A percentile compares a stretch with the other conserved stretches of the same genome.
Evolutionary conservation across 805 yeast species (phyloP).

Genomic region (Candida saitoana): DNA sequence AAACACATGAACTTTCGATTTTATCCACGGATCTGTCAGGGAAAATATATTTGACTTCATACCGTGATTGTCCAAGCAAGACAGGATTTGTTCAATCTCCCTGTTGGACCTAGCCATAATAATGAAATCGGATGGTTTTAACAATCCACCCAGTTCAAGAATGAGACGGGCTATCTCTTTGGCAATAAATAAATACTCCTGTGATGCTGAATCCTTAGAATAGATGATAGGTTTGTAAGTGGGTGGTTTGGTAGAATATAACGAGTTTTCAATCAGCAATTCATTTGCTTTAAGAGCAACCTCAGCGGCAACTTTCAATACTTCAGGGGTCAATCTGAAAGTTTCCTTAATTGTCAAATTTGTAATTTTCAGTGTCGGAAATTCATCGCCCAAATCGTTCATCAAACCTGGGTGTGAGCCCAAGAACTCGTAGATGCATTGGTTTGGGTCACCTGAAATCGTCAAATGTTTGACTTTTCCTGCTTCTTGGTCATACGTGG

Average conservation of each 20-base stretch:
- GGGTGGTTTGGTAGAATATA: constrained; percentile 15
- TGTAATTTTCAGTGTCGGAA: constrained; percentile 17
- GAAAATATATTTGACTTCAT: constrained; percentile 42
- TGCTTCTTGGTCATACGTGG: constrained; percentile 14
- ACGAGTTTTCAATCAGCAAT: constrained; percentile 2
- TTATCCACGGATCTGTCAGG: constrained; percentile 50
- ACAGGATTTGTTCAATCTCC: constrained; percentile 39
- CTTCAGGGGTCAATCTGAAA: constrained; percentile 60
- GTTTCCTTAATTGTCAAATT: constrained; percentile 45
- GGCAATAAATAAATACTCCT: constrained; percentile 42
- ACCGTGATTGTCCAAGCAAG: constrained; percentile 36
- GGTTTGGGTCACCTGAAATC: constrained; percentile 69
- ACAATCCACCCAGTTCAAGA: constrained; percentile 35
- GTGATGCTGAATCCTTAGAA: constrained; percentile 15
- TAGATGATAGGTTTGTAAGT: constrained; percentile 22
- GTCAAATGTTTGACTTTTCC: constrained; percentile 47
- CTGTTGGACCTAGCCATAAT: constrained; percentile 51
- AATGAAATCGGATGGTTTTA: constrained; percentile 48
- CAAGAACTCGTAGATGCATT: constrained; percentile 64
- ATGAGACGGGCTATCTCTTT: constrained; percentile 43
- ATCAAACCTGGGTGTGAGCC: constrained; percentile 45
- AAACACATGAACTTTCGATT: constrained; percentile 39
- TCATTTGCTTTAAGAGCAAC: constrained; percentile 12
- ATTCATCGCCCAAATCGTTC: constrained; percentile 16
- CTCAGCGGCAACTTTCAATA: constrained; percentile 41